Percentiles rank a stretch among this genome's conserved stretches.
phyloP scores from a whole-genome alignment of 2,329 filamentous ascomycete genomes.

The Ilyonectria destructans region DNA sequence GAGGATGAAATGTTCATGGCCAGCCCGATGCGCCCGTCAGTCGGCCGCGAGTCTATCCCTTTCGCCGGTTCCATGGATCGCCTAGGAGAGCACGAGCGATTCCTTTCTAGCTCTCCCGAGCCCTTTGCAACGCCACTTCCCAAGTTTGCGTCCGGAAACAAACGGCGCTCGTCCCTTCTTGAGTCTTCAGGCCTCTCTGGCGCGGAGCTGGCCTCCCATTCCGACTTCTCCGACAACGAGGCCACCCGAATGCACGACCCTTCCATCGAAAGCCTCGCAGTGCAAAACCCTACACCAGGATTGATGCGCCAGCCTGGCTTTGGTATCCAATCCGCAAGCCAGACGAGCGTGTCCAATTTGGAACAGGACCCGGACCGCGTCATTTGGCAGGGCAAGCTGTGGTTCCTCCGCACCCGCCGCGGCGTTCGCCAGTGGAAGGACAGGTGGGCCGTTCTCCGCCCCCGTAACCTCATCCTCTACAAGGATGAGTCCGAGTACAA shows the following conservation, averaged over 20 bases:
- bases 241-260: constrained; percentile 64
- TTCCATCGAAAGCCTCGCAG: constrained; percentile 67
- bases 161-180: constrained; percentile 74
- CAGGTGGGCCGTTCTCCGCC: constrained; percentile 91
- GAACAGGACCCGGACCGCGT: constrained; percentile 86
- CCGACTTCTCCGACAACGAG: constrained; percentile 87
- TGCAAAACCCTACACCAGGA: constrained; percentile 51
- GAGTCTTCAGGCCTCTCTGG: constrained; percentile 77
- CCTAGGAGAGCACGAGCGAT: constrained; percentile 58
- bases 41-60: constrained; percentile 38
- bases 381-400: constrained; percentile 94
- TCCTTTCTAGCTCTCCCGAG: constrained; percentile 75
- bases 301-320: constrained; percentile 52
- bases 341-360: constrained; percentile 69
- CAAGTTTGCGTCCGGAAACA: constrained; percentile 53
- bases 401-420: constrained; percentile 85
- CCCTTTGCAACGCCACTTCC: constrained; percentile 58
- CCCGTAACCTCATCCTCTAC: constrained; percentile 89
- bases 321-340: constrained; percentile 71
- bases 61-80: constrained; percentile 43
- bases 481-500: constrained; percentile 95
- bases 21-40: constrained; percentile 72
- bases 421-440: constrained; percentile 95
- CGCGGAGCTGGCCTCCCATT: constrained; percentile 83
- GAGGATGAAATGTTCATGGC: constrained; percentile 87